Conservation (phyloP, 2,329 filamentous ascomycete species). For the Teratosphaeria epicoccoides region DNA sequence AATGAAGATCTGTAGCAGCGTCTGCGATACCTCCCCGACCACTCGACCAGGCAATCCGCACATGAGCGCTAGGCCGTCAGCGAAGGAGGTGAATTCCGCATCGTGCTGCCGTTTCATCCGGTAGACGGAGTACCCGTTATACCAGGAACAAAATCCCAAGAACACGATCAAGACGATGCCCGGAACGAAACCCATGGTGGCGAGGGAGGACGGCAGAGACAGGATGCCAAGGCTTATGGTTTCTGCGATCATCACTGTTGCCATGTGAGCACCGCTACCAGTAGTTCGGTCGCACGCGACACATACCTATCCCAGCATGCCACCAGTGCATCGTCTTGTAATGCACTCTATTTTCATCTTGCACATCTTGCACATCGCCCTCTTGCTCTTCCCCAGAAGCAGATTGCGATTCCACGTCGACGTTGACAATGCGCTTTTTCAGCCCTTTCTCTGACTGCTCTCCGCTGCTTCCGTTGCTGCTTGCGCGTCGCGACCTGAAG, state of each 20-base stretch:
- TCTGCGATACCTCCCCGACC: constrained; percentile 50
- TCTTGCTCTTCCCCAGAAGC: constrained; percentile 16
- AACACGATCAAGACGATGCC: constrained; percentile 44
- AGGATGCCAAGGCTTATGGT: constrained; percentile 48
- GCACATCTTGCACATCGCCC: not conserved
- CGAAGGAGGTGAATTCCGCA: constrained; percentile 54
- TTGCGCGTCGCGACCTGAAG: not conserved
- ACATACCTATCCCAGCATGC: constrained; percentile 16
- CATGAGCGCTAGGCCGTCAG: constrained; percentile 55
- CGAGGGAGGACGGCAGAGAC: constrained; percentile 43
- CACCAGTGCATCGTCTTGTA: constrained; percentile 42
- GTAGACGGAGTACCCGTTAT: constrained; percentile 50
- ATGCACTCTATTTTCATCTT: constrained; percentile 28
- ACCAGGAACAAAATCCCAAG: constrained; percentile 47
- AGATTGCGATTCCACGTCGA: constrained; percentile 9
- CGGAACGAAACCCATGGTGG: constrained; percentile 35
- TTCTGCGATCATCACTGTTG: constrained; percentile 43
- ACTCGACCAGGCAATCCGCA: constrained; percentile 49
- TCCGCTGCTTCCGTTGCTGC: not conserved
- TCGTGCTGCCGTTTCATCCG: constrained; percentile 43
- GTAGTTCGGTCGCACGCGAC: not conserved
- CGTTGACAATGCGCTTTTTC: constrained; percentile 9
- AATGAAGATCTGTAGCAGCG: constrained; percentile 55
- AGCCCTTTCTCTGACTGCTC: not conserved
- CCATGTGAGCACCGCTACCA: not conserved